Percentiles rank a stretch among this genome's conserved stretches.
Conservation (phyloP, 164 flowering plant genomes). For the Houttuynia cordata region DNA sequence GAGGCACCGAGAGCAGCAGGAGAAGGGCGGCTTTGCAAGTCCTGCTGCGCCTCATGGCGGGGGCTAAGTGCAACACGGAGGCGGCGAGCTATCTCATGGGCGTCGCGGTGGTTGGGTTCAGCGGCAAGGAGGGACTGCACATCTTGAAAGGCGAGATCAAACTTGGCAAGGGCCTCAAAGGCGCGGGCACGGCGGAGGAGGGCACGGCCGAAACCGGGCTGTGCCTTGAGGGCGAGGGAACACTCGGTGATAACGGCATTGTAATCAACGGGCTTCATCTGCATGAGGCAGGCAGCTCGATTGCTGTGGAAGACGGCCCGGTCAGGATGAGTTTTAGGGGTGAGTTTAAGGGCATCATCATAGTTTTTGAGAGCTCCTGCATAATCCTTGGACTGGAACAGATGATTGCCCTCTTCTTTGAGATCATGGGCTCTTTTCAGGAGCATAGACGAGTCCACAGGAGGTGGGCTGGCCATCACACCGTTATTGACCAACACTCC, state of each 20-base stretch:
- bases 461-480: constrained; percentile 29
- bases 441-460: constrained; percentile 59
- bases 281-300: constrained; percentile 95
- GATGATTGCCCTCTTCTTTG: constrained; percentile 89
- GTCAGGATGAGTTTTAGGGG: constrained; percentile 76
- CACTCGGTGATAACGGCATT: constrained; percentile 83
- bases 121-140: constrained; percentile 47
- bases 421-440: constrained; percentile 86
- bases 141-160: constrained; percentile 86
- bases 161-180: constrained; percentile 70
- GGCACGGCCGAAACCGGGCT: constrained; percentile 73
- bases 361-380: constrained; percentile 79
- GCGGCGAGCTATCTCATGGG: constrained; percentile 61
- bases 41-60: constrained; percentile 67
- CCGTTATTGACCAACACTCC: not conserved
- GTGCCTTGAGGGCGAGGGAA: constrained; percentile 66
- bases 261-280: constrained; percentile 86
- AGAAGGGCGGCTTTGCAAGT: constrained; percentile 86
- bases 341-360: constrained; percentile 73
- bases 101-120: constrained; percentile 72
- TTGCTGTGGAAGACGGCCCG: constrained; percentile 96
- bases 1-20: constrained; percentile 99
- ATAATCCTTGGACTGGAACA: constrained; percentile 75
- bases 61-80: constrained; percentile 57
- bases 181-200: constrained; percentile 85